Evolutionary conservation across 139 green algal species (phyloP), one percentile per base, ranked within the genome.

Genomic region (Zygnema circumcarinatum): DNA sequence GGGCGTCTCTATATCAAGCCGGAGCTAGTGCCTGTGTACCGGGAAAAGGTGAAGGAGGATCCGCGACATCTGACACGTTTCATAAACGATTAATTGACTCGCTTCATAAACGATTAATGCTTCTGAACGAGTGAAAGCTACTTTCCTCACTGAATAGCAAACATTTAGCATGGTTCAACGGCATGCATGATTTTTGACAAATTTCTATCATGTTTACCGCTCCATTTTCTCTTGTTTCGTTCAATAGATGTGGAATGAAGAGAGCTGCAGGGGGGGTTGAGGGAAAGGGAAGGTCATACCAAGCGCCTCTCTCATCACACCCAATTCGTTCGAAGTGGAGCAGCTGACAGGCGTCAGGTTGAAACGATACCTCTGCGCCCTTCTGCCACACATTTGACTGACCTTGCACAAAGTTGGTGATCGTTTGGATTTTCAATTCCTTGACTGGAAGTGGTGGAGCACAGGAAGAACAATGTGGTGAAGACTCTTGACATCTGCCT

Each of bases 281-380:
- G 7, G 47, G 47, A 16, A 62, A 52, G n/a, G 16, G 20, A 33
- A 86, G 32, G 92, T 98, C 2, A 74, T 97, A 16, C 92, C 94
- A 0, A 78, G 96, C 0, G 94, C 95, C 0, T 92, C 86, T 0
- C 67, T 98, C 0, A 39, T 99, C 32, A 96, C 95, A 0, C 96
- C 96, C 68, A 98, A 98, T 85, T 93, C 94, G 82, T 98, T 96
- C 89, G 96, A 99, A 85, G 94, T 94, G 32, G 95, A 98, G 90
- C 86, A 94, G 72, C 91, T 99, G 38, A 94, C 94, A 0, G 94
- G 93, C 1, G 69, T 89, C 40, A 72, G 22, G 81, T 80, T n/a
- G n/a, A n/a, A n/a, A n/a, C n/a, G n/a, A n/a, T n/a, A n/a, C n/a
- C n/a, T n/a, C n/a, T n/a, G 1, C 33, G 3, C 42, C 1, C 11